Base-by-base conservation (phyloP, 1,284 basidiomycete species). In the Tilletia setariae region DNA sequence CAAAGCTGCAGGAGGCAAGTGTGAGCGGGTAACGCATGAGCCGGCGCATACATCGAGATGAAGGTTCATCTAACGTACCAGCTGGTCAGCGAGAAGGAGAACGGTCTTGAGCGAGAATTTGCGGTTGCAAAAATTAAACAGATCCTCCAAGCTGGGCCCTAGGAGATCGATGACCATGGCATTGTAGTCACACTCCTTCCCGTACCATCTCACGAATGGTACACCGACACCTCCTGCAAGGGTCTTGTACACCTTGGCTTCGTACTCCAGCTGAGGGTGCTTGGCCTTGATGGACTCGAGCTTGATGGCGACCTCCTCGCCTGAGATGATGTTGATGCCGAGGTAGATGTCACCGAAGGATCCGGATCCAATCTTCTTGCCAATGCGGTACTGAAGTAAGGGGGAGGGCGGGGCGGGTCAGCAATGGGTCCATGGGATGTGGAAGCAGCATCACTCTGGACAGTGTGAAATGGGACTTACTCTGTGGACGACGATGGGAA, bases 81-180 rank as follows among this genome's bases (percentile, higher is more conserved):
- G 86, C 85, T 98, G 96, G 83, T 98, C 95, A 69, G 96, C 95
- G 62, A 99, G 89, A 42, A 98, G 88, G 16, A 98, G 87, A 28
- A 98, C 94, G 0, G 96, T 98, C 88, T 98, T 98, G 79, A 99
- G 87, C 73, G 88, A 91, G 85, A 98, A 98, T 84, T 96, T 97
- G 85, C 95, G 90, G 86, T 95, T 94, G 88, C 95, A 98, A 82
- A 98, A 98, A 87, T 98, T 98, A 90, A 98, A 99, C n/a, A 98
- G 87, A 80, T 99, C 96, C 84, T 99, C 96, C 64, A 98, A 90
- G 61, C 93, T 95, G 35, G 96, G 94, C 1, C 95, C 96, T 43
- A 98, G 89, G 68, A 98, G 89, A 85, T 99, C 96, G 76, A 99
- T 86, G 69, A 99, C 96, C 95, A 98, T 98, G 70, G 95, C 95